Evolutionary conservation across 2,329 filamentous ascomycete species (phyloP).

Genomic region (Akanthomyces uredinophilus): DNA sequence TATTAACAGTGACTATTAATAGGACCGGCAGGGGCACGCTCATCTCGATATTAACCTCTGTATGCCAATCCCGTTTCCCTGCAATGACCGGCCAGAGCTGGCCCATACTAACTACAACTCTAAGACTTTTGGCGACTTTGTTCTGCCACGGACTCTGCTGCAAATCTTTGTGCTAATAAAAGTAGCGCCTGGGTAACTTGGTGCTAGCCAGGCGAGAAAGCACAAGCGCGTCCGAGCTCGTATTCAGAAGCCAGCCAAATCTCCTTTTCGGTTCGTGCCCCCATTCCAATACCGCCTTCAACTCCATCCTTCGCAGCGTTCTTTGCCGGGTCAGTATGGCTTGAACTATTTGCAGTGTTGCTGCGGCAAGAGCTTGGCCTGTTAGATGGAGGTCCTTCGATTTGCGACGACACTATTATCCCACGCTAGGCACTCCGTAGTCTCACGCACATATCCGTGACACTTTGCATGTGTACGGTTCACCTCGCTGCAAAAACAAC

Average conservation of each 20-base stretch:
- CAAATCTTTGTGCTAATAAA: not conserved
- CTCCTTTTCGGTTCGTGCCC: not conserved
- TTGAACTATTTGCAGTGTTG: not conserved
- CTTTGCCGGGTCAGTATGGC: not conserved
- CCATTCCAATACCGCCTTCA: not conserved
- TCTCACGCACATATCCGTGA: too few relatives aligned
- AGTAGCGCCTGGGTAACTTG: not conserved
- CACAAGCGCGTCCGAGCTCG: not conserved
- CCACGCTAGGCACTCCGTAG: too few relatives aligned
- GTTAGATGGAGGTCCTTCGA: too few relatives aligned
- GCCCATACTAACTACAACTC: too few relatives aligned
- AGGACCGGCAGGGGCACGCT: not conserved
- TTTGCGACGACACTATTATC: too few relatives aligned
- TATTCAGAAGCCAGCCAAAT: not conserved
- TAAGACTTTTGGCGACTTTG: too few relatives aligned
- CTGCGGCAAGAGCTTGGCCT: not conserved
- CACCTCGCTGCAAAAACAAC: too few relatives aligned
- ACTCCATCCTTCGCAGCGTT: not conserved
- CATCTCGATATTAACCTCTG: conserved; percentile 1
- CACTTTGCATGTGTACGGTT: not conserved
- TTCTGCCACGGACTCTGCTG: too few relatives aligned
- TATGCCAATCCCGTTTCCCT: too few relatives aligned
- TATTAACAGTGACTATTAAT: not conserved
- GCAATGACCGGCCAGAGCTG: too few relatives aligned
- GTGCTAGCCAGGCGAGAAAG: not conserved